Base-by-base conservation (phyloP, 192 early-diverging fungal species). In the Backusella circina region DNA sequence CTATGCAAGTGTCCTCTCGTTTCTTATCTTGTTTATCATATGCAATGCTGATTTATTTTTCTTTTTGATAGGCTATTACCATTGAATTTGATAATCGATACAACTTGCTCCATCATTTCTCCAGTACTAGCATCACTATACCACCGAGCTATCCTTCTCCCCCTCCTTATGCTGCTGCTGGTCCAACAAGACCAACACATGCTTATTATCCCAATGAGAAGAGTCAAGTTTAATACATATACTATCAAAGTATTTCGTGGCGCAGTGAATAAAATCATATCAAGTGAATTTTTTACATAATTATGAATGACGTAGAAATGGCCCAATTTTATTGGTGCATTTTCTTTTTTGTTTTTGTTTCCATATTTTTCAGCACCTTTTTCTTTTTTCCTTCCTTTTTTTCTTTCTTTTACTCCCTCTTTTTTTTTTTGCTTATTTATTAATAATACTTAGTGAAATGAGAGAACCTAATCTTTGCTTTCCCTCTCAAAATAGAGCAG, bases 391-490 rank as follows among this genome's bases (percentile, higher is more conserved):
- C n/a, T n/a, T n/a, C 70, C 78, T 66, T 33, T 77, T 39, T 41
- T 75, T 72, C 54, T 66, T 54, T 36, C 54, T 64, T 12, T 51
- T 23, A 33, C 32, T 47, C 65, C 36, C 65, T 67, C 7, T 36
- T 28, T 67, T 66, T 67, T 67, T 31, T 39, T 21, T 67, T 23
- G 10, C 1, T 54, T 54, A 12, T 16, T 15, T 15, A 26, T 36
- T 44, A 47, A 30, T 41, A 39, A 28, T 26, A 10, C 33, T 32
- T 73, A 65, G 66, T 30, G n/a, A 70, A 73, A 93, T 93, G 93
- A 90, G 93, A 75, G 91, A 95, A 84, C 91, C 92, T 73, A 95
- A 95, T 82, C 90, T 93, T 77, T 91, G 88, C 64, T 95, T 93
- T 79, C 93, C 93, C 66, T 81, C 87, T 37, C 89, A 88, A 73